Base-by-base conservation (phyloP, 1,284 basidiomycete genomes). In the Megacollybia platyphylla region DNA sequence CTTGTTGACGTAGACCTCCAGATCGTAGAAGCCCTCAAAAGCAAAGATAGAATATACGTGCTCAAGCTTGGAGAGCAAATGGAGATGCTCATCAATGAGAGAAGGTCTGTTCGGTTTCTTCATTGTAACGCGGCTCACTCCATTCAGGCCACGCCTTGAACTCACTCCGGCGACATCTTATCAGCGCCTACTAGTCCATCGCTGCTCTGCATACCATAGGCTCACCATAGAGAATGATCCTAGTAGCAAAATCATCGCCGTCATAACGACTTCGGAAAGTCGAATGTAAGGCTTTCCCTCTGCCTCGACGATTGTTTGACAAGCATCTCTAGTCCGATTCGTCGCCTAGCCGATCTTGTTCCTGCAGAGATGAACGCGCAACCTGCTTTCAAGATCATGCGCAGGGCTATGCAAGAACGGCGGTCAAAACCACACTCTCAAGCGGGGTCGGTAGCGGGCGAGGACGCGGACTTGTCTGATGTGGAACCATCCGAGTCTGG, bases 341-440 rank as follows among this genome's bases (percentile, higher is more conserved):
- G 78, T 30, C 69, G 79, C 45, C 68, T 88, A 40, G 71, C 70
- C 47, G 85, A 87, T 43, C 71, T 88, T n/a, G 81, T 87, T 11
- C 85, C 86, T n/a, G 65, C 71, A 7, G 84, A 87, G 54, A 65
- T 73, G 18, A 62, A 74, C 4, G 56, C 74, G 0, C 78, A 79
- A n/a, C 84, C 81, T 15, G 70, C 84, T 7, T 83, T 88, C 57
- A 82, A 87, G 68, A 88, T 88, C 51, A 88, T 88, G 85, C 75
- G 77, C 31, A 71, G 86, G 51, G 63, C 65, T 29, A 58, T 56
- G 4, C 57, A 59, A 24, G 74, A 79, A 46, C 72, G 73, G 39
- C 63, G 65, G 27, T 62, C 63, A 11, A 76, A 73, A 52, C 57
- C 75, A 5, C 65, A 69, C 44, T 83, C 80, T 3, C 76, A 77